Evolutionary conservation across 2,329 filamentous ascomycete genomes (phyloP), one percentile per base, ranked within the genome.

Genomic region (Aspergillus pseudonomiae): DNA sequence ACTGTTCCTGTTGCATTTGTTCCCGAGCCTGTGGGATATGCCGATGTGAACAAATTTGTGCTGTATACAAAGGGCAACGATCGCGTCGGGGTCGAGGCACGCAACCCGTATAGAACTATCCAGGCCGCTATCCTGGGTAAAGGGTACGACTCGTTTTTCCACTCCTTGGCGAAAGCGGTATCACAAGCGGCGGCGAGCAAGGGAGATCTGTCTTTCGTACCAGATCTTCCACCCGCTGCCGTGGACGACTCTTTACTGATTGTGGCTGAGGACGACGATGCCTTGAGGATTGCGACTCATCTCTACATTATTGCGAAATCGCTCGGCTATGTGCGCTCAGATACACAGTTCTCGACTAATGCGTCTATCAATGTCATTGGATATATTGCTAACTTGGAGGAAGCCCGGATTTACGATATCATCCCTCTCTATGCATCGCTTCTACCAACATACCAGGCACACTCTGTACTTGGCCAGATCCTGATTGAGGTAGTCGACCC

Each of bases 401-500:
- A 90, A 54, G 86, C 87, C 19, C 87, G 88, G 39, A 87, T 95
- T 60, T 88, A 91, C 63, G 89, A 94, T 66, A 80, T 95, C 48
- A 91, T 97, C 61, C 94, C 95, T 0, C 82, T 96, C 0, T 99
- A 99, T 76, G 94, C 92, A 66, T 93, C 93, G 10, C 89, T 92
- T 70, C 83, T 99, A 14, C 84, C 87, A 11, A 80, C 83, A 7
- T 81, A 87, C 14, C 85, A 90, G 66, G 85, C 86, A 65, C 89
- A 93, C 69, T 85, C 88, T 60, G 89, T 90, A 19, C 84, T 99
- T 56, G 92, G 90, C 62, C 86, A 88, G 59, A 91, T 96, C 61
- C 81, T 97, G 61, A 89, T 93, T 57, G 87, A 91, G 53, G 85
- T 97, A 60, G 84, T 85, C 32, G 86, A 91, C 50, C 78, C 82